These are phyloP conservation scores for Akanthomyces dipterigenus DNA, from an alignment of 2,329 filamentous ascomycete genomes.

Conservation along the genomic window DNA sequence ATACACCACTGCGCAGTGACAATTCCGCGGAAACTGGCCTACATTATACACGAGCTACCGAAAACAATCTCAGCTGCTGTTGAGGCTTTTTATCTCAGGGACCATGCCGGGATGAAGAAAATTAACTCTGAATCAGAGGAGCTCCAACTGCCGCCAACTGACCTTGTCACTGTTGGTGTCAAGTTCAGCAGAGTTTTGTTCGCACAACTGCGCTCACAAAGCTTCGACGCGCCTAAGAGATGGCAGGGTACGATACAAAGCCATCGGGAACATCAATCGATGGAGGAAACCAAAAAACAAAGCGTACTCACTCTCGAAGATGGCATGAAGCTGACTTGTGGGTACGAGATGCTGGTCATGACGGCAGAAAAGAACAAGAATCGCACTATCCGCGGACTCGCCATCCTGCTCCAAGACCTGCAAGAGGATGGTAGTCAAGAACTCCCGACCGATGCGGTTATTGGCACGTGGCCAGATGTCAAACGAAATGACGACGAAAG, in stretches of 20 bases:
- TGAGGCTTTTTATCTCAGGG: conserved; percentile 88
- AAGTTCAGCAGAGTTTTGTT: conserved; percentile 85
- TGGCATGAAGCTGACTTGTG: conserved; percentile 85
- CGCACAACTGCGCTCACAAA: conserved; percentile 82
- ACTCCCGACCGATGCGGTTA: conserved; percentile 69
- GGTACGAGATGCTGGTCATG: conserved; percentile 78
- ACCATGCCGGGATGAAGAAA: conserved; percentile 67
- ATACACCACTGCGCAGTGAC: conserved; percentile 69
- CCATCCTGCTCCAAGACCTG: conserved; percentile 68
- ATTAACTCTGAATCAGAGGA: conserved; percentile 49
- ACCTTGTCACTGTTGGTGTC: conserved; percentile 72
- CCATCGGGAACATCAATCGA: background rate
- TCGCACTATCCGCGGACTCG: conserved; percentile 65
- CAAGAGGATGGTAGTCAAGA: conserved; percentile 58
- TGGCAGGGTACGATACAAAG: conserved; percentile 34
- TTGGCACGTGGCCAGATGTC: conserved; percentile 57
- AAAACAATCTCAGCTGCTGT: conserved; percentile 74
- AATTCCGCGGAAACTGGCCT: conserved; percentile 75
- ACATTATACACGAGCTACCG: conserved; percentile 68
- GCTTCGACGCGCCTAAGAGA: conserved; percentile 59
- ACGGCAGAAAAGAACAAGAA: conserved; percentile 63
- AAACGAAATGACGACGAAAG: conserved; percentile 71
- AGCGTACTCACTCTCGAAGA: conserved; percentile 46
- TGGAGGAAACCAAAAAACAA: conserved; percentile 14
- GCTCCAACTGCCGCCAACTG: conserved; percentile 64